These are phyloP conservation scores for Scolecobasidium constrictum DNA, from an alignment of 2,329 filamentous ascomycete species.

Conservation along the genomic window DNA sequence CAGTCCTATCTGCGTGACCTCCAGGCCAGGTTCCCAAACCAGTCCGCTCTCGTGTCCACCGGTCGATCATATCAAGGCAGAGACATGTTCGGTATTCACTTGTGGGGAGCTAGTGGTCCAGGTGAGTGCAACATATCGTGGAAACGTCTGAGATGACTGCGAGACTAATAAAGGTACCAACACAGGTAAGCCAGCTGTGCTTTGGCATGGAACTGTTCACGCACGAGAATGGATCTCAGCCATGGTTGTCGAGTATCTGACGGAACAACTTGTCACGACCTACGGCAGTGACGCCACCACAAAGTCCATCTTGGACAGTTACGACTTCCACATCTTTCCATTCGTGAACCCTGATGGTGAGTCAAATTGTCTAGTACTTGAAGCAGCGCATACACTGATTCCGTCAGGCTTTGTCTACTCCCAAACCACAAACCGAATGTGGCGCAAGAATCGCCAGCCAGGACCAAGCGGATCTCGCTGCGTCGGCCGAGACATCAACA, in stretches of 20 bases:
- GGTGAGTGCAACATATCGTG: too few species aligned
- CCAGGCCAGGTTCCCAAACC: conserved; percentile 31
- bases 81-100: conserved; percentile 37
- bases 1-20: conserved; percentile 38
- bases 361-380: too few species aligned
- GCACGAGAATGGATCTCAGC: conserved; percentile 50
- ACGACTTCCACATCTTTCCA: conserved; percentile 56
- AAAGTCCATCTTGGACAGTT: conserved; percentile 43
- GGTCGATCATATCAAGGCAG: conserved; percentile 39
- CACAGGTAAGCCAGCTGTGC: conserved; percentile 43
- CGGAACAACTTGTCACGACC: conserved; percentile 37
- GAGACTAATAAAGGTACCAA: too few species aligned
- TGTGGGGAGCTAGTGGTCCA: conserved; percentile 36
- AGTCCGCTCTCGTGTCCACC: conserved; percentile 38
- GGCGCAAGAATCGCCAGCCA: conserved; percentile 27
- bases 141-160: too few species aligned
- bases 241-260: conserved; percentile 45
- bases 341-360: conserved; percentile 53
- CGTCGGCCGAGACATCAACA: conserved; percentile 28
- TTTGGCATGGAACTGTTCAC: conserved; percentile 49
- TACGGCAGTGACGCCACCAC: conserved; percentile 30
- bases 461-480: conserved; percentile 19
- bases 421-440: conserved; percentile 25
- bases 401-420: conserved; percentile 31
- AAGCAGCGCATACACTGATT: too few species aligned